Evolutionary conservation across 768 basidiomycete genomes (phyloP), one percentile per base, ranked within the genome.

Genomic region (Pseudohyphozyma bogoriensis): DNA sequence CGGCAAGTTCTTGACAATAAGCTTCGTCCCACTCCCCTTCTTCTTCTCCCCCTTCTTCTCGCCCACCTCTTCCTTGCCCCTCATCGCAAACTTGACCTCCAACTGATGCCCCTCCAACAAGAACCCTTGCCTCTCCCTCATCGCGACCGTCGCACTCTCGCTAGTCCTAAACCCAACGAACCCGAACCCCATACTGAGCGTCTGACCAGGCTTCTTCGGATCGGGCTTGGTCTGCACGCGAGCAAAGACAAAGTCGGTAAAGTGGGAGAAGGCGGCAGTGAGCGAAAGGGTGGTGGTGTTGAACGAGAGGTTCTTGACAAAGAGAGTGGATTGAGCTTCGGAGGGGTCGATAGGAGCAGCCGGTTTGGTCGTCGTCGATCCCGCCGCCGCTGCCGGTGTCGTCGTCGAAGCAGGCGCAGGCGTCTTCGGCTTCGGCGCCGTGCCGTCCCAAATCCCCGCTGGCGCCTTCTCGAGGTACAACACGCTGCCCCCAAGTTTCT

Each of bases 1-100:
- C 42, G 95, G 91, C 56, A 96, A 80, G 69, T 99, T 99, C 82
- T 96, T 97, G 67, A 97, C 89, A 53, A 97, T 83, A 80, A 97
- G 84, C 82, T 96, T 97, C 65, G 90, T 87, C 12, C 16, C 20
- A 5, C 69, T 72, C 47, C 73, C 71, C 33, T 44, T 24, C 51
- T 67, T 72, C 63, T 74, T 75, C 40, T 26, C 45, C 11, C 10
- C 20, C 33, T 18, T 12, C 8, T 15, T 13, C 18, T 69, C 72
- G 47, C 73, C 72, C n/a, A 72, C 77, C 37, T 83, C 86, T 42
- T 82, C 83, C 33, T 49, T 32, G 0, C 89, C 89, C 9, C 91
- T 79, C 24, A 87, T 87, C 3, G 93, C 89, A 59, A 91, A 92
- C 72, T 83, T 85, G 57, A 91, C 85, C 64, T 82, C 81, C 46